Evolutionary conservation across 2,329 filamentous ascomycete genomes (phyloP).

Genomic region (Fusarium duplospermum): DNA sequence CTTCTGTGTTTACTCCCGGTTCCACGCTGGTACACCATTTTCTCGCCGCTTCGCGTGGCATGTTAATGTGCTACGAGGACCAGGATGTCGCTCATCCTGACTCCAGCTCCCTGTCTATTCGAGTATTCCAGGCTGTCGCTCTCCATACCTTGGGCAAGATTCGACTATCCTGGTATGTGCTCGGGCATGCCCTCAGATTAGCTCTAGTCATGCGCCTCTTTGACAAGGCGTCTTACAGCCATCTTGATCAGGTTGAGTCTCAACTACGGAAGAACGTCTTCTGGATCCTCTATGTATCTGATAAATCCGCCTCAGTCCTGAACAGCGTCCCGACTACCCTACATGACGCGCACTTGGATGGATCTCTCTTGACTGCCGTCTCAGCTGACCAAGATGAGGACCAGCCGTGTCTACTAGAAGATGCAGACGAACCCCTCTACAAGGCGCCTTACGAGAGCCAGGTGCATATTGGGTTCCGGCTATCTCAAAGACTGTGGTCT

Average conservation of each 20-base stretch:
- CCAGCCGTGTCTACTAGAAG: not conserved
- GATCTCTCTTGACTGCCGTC: not conserved
- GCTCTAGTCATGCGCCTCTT: not conserved
- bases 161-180: not conserved
- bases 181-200: not conserved
- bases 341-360: not conserved
- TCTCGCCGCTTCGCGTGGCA: not conserved
- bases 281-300: not conserved
- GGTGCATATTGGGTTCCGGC: not conserved
- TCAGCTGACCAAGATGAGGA: not conserved
- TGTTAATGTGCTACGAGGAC: not conserved
- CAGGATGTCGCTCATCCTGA: not conserved
- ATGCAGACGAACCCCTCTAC: not conserved
- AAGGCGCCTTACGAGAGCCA: not conserved
- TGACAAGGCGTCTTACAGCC: not conserved
- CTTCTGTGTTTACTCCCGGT: not conserved
- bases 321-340: not conserved
- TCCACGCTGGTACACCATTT: not conserved
- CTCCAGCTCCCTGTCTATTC: not conserved
- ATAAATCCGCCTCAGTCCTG: not conserved
- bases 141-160: not conserved
- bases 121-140: not conserved
- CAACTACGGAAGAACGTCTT: not conserved
- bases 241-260: not conserved
- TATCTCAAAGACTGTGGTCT: not conserved